Base-by-base conservation (phyloP, 2,329 filamentous ascomycete species). In the Alternaria atra region DNA sequence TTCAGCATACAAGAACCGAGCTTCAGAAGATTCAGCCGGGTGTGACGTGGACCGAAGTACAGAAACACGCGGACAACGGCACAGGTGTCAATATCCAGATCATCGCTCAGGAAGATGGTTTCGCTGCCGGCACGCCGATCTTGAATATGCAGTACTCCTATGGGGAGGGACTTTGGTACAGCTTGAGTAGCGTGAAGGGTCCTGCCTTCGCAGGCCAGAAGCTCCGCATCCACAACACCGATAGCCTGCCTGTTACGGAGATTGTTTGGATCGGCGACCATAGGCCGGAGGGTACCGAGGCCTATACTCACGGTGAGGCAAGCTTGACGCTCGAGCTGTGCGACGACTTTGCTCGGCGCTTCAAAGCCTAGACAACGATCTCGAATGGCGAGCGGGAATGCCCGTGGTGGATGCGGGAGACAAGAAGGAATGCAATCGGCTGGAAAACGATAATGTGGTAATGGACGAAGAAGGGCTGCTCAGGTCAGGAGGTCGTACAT, bases 91-190 rank as follows among this genome's bases (percentile, higher is more conserved):
- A 70, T 27, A 64, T 76, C 58, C 71, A 74, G 52, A 52, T 76
- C 44, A 67, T 66, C 23, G 56, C 44, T 4, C 43, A 47, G 4
- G 55, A 58, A 8, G 37, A 50, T 8, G 69, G 61, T 12, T 58
- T 73, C 37, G 67, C 63, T 55, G 55, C 48, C 4, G 43, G 34
- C 44, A 44, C 59, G 29, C 69, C 72, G 5, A 64, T 69, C 6
- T 64, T 76, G 42, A 61, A 61, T 27, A 59, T 74, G 34, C 62
- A 52, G 9, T 76, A 76, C 62, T 70, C 66, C 12, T 70, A 60
- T 52, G 9, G 51, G 60, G 30, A 51, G 52, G 64, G 52, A 37
- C 51, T 71, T 5, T 76, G 73, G 52, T 75, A 76, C 50, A 69
- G 68, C 30, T 32, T 76, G 25, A 67, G 66, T 32, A 61, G 64